Base-by-base conservation (phyloP, 2,329 filamentous ascomycete genomes). In the Plectosphaerella plurivora region DNA sequence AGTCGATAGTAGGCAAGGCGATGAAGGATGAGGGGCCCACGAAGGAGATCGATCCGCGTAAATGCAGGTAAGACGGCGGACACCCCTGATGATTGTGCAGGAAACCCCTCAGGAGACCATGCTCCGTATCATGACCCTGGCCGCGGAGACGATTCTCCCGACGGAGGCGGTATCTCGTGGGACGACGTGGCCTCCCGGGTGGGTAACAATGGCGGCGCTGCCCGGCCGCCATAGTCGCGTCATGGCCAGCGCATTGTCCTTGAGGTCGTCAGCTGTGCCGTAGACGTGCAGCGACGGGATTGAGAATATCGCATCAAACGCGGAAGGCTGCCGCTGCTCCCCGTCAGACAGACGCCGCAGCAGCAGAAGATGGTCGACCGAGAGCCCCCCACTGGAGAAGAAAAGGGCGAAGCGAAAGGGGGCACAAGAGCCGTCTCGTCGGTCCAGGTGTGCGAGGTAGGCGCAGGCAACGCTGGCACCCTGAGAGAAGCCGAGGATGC, bases 401-500 rank as follows among this genome's bases (percentile, higher is more conserved):
- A 55, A 47, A 15, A 55, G 28, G 0, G 53, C 53, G 2, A 55
- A 55, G 4, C 51, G 51, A 49, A 55, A 55, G 14, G 50, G 48
- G 1, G 45, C 39, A 4, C 53, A 49, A 15, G 53, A 46, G 14
- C 51, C 48, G 24, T 47, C 48, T 20, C 45, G 39, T 28, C 52
- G 54, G 4, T 54, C 24, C 22, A 46, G 54, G 39, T 52, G 37
- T 10, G 44, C 44, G 22, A 52, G 51, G 18, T 51, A 56, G 2
- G 49, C 54, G 4, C 47, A 37, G 0, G 56, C 54, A 3, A 58
- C 9, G 2, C 51, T 54, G 35, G 55, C 57, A 2, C 60, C 60
- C 39, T 59, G 55, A 14, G 57, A 60, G 45, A 62, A 62, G n/a
- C 59, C 58, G 8, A 62, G 6, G 16, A 57, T 49, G 16, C 52